These are phyloP conservation scores for Marasmius fiardii DNA, from an alignment of 1,284 basidiomycete genomes.

Conservation along the genomic window DNA sequence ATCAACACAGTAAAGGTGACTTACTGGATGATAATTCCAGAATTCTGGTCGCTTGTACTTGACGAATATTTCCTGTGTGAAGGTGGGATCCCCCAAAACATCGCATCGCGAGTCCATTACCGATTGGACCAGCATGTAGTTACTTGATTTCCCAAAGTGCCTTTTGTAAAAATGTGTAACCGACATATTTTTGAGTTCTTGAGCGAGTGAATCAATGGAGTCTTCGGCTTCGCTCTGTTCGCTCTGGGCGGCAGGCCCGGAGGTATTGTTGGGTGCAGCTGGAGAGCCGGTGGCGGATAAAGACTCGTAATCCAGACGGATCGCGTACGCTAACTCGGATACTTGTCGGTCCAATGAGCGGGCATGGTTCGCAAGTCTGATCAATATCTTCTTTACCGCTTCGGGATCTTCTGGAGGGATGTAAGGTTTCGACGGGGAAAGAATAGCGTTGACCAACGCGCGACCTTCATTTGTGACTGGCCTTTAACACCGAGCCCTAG, in stretches of 20 bases:
- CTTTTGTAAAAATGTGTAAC: background rate
- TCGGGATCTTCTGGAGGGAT: conserved; percentile 3
- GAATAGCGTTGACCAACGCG: conserved; percentile 4
- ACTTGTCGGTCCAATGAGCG: background rate
- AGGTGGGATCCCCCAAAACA: background rate
- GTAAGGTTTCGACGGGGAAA: conserved; percentile 4
- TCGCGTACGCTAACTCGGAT: background rate
- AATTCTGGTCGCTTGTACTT: background rate
- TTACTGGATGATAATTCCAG: background rate
- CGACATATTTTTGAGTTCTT: background rate
- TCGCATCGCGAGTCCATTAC: background rate
- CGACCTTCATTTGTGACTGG: background rate
- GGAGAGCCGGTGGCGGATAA: background rate
- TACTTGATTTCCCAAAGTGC: conserved; percentile 3
- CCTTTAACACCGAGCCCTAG: background rate
- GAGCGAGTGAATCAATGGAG: background rate
- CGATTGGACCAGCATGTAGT: background rate
- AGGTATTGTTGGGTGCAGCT: background rate
- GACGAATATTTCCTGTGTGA: background rate
- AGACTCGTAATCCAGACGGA: background rate
- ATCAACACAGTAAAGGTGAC: background rate
- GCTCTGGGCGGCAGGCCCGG: background rate
- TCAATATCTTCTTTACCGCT: background rate
- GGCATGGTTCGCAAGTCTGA: conserved; percentile 6
- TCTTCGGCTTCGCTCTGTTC: background rate